Evolutionary conservation across 202 grass and related monocot species (phyloP), one percentile per base, ranked within the genome.

Genomic region (Panicum hallii): DNA sequence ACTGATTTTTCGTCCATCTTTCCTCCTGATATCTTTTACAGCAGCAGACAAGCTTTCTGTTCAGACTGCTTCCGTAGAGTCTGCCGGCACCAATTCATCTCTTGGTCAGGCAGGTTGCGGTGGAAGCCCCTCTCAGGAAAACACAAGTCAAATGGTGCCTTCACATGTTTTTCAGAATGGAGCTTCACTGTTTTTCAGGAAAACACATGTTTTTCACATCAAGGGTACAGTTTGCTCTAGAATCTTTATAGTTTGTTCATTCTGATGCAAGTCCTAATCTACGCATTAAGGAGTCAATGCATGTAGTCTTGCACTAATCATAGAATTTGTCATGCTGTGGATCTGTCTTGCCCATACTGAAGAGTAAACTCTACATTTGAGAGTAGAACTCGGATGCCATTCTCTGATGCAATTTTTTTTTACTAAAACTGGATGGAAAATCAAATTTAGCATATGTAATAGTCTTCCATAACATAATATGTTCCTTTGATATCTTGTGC

Each of bases 181-280:
- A 82, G 53, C 95, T 73, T 93, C 92, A 85, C 40, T 97, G 28
- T 93, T 97, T 78, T n/a, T n/a, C n/a, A n/a, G n/a, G n/a, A n/a
- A n/a, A n/a, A n/a, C n/a, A n/a, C n/a, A n/a, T n/a, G n/a, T n/a
- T n/a, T n/a, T n/a, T n/a, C n/a, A n/a, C n/a, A n/a, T n/a, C 89
- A 95, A 90, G 95, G 88, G 95, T 97, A 95, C 43, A 78, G 13
- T 67, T 83, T 68, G 53, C 50, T 55, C 34, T 63, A 20, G 0
- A 26, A 67, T 78, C 7, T 66, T 84, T 84, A 22, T 16, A 0
- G 61, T 79, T 84, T 69, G 13, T 45, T 38, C 42, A 28, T 54
- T 54, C 4, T 77, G 49, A 55, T 57, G 15, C 53, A 36, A 34
- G 70, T 80, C 3, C 28, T 43, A 34, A 10, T 81, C 13, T 30